phyloP scores from a whole-genome alignment of 1,139 yeast genomes.

The Protomyces inundatus region DNA sequence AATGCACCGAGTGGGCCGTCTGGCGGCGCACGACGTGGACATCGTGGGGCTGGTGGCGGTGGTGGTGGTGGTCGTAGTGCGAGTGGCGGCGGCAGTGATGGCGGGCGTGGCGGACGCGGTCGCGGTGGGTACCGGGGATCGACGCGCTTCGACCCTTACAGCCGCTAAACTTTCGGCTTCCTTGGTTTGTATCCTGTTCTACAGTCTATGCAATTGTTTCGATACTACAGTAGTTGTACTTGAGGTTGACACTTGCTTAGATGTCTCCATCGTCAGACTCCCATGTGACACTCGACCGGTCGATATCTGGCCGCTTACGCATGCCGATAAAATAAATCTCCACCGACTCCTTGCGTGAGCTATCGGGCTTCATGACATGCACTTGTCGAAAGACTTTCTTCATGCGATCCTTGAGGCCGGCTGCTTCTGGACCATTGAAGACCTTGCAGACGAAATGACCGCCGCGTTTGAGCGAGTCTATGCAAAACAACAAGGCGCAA shows the following conservation, averaged over 20 bases:
- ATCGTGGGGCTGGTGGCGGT: neutral
- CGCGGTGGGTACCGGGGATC: constrained; percentile 33
- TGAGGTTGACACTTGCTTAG: neutral
- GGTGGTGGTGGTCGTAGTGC: constrained; percentile 29
- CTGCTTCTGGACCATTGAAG: constrained; percentile 65
- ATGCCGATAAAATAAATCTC: constrained; percentile 63
- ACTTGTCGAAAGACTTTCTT: constrained; percentile 57
- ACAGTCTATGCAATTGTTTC: too few species aligned
- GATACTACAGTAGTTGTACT: too few species aligned
- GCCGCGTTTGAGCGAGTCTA: constrained; percentile 59
- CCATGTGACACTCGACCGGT: neutral
- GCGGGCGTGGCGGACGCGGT: constrained; percentile 28
- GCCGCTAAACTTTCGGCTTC: constrained; percentile 13
- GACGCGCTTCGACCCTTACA: constrained; percentile 40
- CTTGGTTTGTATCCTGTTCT: too few species aligned
- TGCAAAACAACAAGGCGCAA: constrained; percentile 74
- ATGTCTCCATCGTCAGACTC: neutral
- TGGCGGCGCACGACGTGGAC: neutral
- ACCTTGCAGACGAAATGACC: constrained; percentile 75
- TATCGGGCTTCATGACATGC: constrained; percentile 52
- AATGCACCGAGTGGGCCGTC: constrained; percentile 24
- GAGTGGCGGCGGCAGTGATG: constrained; percentile 33
- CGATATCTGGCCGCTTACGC: constrained; percentile 7
- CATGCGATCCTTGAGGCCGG: constrained; percentile 53
- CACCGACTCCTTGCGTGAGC: constrained; percentile 56